phyloP scores from a whole-genome alignment of 441 rosid genomes.

The Adansonia grandidieri region DNA sequence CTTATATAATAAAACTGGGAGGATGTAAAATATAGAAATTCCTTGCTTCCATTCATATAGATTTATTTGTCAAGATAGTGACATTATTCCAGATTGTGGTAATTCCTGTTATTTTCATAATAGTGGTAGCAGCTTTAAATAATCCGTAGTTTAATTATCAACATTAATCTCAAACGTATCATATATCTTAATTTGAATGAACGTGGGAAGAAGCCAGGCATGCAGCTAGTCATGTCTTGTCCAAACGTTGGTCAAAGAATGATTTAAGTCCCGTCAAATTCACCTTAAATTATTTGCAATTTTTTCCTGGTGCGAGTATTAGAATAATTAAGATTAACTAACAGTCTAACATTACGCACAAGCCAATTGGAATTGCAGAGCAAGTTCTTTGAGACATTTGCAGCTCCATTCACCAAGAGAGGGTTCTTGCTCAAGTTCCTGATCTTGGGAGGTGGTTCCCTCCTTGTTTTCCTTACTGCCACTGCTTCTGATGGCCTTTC shows the following conservation, averaged over 20 bases:
- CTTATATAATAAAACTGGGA: background rate
- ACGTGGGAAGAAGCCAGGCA: constrained; percentile 15
- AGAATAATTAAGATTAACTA: too few species aligned
- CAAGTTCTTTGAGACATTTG: constrained; percentile 96
- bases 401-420: constrained; percentile 93
- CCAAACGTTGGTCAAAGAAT: background rate
- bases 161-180: background rate
- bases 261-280: background rate
- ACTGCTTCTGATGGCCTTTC: constrained; percentile 69
- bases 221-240: background rate
- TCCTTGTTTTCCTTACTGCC: constrained; percentile 70
- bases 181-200: background rate
- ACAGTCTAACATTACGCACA: background rate
- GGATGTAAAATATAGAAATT: background rate
- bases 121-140: background rate
- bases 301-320: background rate
- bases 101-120: background rate
- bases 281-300: background rate
- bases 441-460: constrained; percentile 84
- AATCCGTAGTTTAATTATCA: background rate
- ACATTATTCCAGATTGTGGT: background rate
- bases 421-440: constrained; percentile 89
- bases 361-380: constrained; percentile 54
- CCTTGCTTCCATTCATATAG: background rate
- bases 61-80: background rate